Conservation (phyloP, 768 basidiomycete genomes). For the Termitomyces sp. region DNA sequence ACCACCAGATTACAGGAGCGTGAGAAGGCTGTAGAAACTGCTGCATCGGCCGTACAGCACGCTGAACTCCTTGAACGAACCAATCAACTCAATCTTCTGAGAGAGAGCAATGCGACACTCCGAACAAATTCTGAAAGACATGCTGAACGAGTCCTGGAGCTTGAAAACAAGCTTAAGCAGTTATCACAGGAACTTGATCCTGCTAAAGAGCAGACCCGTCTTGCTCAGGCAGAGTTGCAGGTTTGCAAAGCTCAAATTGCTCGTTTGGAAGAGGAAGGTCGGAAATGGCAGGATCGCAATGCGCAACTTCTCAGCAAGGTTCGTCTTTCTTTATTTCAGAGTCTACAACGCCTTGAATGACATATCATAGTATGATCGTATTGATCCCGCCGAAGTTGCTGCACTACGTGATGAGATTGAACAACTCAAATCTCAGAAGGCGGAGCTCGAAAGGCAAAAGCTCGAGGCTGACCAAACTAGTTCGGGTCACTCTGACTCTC, state of each 20-base stretch:
- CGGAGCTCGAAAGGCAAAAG: constrained; percentile 25
- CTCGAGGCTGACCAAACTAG: constrained; percentile 15
- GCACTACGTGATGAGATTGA: constrained; percentile 72
- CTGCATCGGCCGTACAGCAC: constrained; percentile 75
- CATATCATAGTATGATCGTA: constrained; percentile 68
- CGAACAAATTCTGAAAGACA: constrained; percentile 75
- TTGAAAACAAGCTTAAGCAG: constrained; percentile 59
- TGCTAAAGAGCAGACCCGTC: constrained; percentile 62
- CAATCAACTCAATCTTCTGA: constrained; percentile 79
- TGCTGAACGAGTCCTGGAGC: constrained; percentile 59
- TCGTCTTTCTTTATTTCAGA: constrained; percentile 4
- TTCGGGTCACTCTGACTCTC: constrained; percentile 25
- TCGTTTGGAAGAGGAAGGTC: constrained; percentile 72
- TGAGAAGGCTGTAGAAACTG: constrained; percentile 67
- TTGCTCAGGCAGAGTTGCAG: constrained; percentile 71
- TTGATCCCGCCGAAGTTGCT: constrained; percentile 83
- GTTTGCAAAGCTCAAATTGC: constrained; percentile 61
- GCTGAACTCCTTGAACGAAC: constrained; percentile 82
- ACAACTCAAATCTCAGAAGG: constrained; percentile 39
- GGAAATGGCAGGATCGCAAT: constrained; percentile 83
- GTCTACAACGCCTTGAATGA: background rate
- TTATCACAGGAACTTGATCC: constrained; percentile 68
- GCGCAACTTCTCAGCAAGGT: constrained; percentile 79
- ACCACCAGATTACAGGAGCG: constrained; percentile 54
- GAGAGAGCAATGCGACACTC: constrained; percentile 86